Evolutionary conservation across 2,329 filamentous ascomycete genomes (phyloP), one percentile per base, ranked within the genome.

Genomic region (Colletotrichum spaethianum): DNA sequence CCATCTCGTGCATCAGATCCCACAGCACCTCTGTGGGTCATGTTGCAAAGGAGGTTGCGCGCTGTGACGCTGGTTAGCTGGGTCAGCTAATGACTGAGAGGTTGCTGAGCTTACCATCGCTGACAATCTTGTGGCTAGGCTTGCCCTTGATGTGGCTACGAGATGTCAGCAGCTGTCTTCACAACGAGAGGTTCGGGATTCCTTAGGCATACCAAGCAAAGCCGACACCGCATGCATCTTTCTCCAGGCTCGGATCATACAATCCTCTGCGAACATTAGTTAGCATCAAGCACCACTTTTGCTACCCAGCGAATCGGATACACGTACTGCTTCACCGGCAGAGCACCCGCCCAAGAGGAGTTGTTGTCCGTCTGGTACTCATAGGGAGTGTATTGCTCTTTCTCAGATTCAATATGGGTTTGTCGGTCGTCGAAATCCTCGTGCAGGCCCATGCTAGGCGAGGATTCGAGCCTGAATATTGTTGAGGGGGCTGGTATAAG

Each of bases 221-320:
- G 83, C 96, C 96, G 80, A 99, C 96, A 93, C 96, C 96, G 82
- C 96, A 99, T 77, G 96, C 95, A 95, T 99, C 96, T 85, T 98
- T 98, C 86, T 98, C 96, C 75, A 97, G 91, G 82, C 92, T 91
- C 75, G 96, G 96, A 86, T 98, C 95, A 82, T 99, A 99, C 63
- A 99, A 91, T 89, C 96, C 96, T 81, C 87, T 89, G 67, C 56
- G 20, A 42, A 48, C 40, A 40, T 28, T 48, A 8, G 70, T 79
- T 60, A 78, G 76, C 40, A 20, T 18, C 28, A 46, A 31, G 4
- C 8, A 31, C 28, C 28, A 12, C 18, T n/a, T 2, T 6, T 9
- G 28, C 9, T 28, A 18, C 16, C 5, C 23, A 20, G n/a, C 7
- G 40, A 55, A 23, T 31, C 26, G 36, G n/a, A 23, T 36, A 28